Percentiles rank a stretch among this genome's conserved stretches.
These are phyloP conservation scores for Coniochaeta prunicola DNA, from an alignment of 2,329 filamentous ascomycete genomes.

Conservation along the genomic window DNA sequence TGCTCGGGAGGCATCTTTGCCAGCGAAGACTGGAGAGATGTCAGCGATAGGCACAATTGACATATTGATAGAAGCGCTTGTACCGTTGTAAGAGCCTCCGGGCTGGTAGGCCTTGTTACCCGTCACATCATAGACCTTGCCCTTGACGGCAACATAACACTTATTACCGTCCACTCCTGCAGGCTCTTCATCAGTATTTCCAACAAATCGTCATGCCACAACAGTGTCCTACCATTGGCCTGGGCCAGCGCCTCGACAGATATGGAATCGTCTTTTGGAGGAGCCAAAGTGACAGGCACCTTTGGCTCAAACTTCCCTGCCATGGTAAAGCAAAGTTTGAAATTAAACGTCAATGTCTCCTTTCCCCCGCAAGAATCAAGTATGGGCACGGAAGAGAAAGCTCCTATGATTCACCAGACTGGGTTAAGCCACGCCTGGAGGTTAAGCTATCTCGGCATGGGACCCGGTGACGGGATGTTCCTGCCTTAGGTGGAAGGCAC, in stretches of 20 bases:
- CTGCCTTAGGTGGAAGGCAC: background rate
- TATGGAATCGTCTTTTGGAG: conserved; percentile 85
- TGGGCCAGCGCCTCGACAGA: conserved; percentile 70
- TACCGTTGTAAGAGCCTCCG: conserved; percentile 80
- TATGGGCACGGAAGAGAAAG: too few species aligned
- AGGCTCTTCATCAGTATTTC: background rate
- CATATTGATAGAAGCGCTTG: background rate
- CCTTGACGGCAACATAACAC: conserved; percentile 68
- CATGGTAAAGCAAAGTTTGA: conserved; percentile 33
- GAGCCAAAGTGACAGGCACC: conserved; percentile 63
- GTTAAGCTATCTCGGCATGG: too few species aligned
- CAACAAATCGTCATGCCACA: too few species aligned
- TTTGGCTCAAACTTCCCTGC: conserved; percentile 72
- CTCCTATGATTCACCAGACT: too few species aligned
- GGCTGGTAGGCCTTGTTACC: conserved; percentile 82
- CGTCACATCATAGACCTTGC: conserved; percentile 89
- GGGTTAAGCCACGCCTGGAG: too few species aligned
- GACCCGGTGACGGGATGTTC: background rate
- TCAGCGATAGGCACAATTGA: background rate
- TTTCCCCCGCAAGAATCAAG: too few species aligned
- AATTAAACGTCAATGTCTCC: background rate
- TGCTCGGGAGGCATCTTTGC: conserved; percentile 91
- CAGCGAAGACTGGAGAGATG: conserved; percentile 71
- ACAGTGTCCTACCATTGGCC: conserved; percentile 62
- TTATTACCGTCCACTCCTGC: conserved; percentile 58